Evolutionary conservation across 208 protist species (phyloP), one percentile per base, ranked within the genome.

Genomic region (Crithidia fasciculata): DNA sequence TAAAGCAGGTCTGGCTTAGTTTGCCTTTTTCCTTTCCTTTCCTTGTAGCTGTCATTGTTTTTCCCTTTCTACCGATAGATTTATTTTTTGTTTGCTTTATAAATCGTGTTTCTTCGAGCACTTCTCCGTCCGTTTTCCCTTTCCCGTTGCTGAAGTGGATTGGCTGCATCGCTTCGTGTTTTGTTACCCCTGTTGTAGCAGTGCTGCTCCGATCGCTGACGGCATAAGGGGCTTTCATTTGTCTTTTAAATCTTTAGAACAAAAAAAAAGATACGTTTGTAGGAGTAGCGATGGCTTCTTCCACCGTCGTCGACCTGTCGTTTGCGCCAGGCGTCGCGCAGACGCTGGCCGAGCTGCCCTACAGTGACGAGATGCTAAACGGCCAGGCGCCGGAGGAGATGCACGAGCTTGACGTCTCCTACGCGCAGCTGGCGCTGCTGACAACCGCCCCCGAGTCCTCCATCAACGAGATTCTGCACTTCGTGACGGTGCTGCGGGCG

Each of bases 401-500:
- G 47, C 66, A 59, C 8, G 72, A 78, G 56, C 55, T 85, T 15
- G 78, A 68, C 69, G 56, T 75, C 15, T 54, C 72, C 10, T 67
- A 77, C 13, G 79, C 72, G 13, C 41, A 81, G 44, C 61, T 95
- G 16, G 18, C 56, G 39, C 72, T 80, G 12, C 76, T 96, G 16
- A 63, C 63, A 18, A 50, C 81, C 18, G 36, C 55, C 9, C 81
- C 76, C 2, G 74, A 76, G 8, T 57, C 72, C 8, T 65, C 76
- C 4, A 70, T 92, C 28, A 63, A 67, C 40, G 59, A 61, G 4
- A 50, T 82, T 15, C 66, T 93, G 10, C 71, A 72, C 16, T 65
- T 84, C 67, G 74, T 96, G 28, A 93, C 86, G 12, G 82, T 80
- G 37, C 86, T 97, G n/a, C 72, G 80, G 6, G 87, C 78, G 2